A percentile compares a stretch with the other conserved stretches of the same genome.
Conservation (phyloP, 1,139 yeast genomes). For the Candida neerlandica region DNA sequence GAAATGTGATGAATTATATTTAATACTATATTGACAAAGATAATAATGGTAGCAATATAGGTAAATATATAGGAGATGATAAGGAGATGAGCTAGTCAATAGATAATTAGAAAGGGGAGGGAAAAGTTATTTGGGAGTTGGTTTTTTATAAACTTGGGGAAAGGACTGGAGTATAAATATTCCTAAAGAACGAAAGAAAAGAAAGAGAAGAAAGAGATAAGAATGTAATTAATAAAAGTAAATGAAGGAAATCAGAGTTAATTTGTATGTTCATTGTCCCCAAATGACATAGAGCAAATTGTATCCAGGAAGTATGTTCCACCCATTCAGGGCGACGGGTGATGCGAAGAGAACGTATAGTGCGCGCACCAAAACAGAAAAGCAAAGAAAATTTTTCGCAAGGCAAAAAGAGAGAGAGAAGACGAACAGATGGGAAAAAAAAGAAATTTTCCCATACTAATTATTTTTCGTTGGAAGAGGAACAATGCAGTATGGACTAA, state of each 20-base stretch:
- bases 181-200: background rate
- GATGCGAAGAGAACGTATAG: too few relatives aligned
- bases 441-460: background rate
- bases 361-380: too few relatives aligned
- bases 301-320: too few relatives aligned
- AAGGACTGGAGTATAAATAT: constrained; percentile 2
- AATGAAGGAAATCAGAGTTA: background rate
- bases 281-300: too few relatives aligned
- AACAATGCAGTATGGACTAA: background rate
- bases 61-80: constrained; percentile 17
- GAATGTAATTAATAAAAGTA: background rate
- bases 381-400: background rate
- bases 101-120: background rate
- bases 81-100: background rate
- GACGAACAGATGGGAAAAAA: background rate
- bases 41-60: background rate
- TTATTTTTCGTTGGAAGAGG: background rate
- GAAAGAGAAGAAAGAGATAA: background rate
- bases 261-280: too few relatives aligned
- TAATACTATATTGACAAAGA: background rate
- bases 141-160: background rate
- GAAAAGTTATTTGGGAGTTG: background rate
- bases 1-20: constrained; percentile 14
- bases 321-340: too few relatives aligned
- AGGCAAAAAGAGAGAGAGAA: background rate